phyloP scores from a whole-genome alignment of 1,284 basidiomycete species.

The Xerocomus minutiporus region DNA sequence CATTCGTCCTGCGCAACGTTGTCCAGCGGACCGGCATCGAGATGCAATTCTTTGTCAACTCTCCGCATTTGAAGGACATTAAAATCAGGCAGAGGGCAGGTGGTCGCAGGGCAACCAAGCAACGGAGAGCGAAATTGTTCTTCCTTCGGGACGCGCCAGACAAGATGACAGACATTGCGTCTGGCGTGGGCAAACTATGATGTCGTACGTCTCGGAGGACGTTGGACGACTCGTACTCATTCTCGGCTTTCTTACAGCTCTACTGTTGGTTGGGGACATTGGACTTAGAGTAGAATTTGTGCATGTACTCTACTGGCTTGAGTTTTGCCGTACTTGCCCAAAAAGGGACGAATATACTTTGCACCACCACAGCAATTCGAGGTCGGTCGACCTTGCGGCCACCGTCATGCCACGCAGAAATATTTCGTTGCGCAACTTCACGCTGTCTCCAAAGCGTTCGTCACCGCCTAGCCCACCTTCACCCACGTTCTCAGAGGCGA shows the following conservation, averaged over 20 bases:
- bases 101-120: constrained; percentile 48
- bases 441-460: constrained; percentile 48
- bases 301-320: no score
- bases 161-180: constrained; percentile 75
- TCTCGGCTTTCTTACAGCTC: constrained; percentile 11
- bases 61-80: constrained; percentile 83
- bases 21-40: constrained; percentile 87
- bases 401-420: constrained; percentile 52
- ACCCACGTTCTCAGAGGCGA: constrained; percentile 78
- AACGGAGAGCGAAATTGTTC: constrained; percentile 72
- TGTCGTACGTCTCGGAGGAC: constrained; percentile 13
- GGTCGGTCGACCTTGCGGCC: constrained; percentile 7
- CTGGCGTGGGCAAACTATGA: constrained; percentile 41
- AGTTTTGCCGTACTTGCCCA: constrained; percentile 10
- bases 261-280: not conserved
- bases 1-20: constrained; percentile 81
- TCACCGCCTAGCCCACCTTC: constrained; percentile 63
- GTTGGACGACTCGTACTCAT: not conserved
- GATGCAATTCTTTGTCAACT: constrained; percentile 82
- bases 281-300: constrained; percentile 3
- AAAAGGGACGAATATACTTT: constrained; percentile 9
- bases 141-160: constrained; percentile 74
- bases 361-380: constrained; percentile 13
- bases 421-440: constrained; percentile 54
- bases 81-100: constrained; percentile 62